Evolutionary conservation across 2,329 filamentous ascomycete species (phyloP), one percentile per base, ranked within the genome.

Genomic region (Botrytis hyacinthi): DNA sequence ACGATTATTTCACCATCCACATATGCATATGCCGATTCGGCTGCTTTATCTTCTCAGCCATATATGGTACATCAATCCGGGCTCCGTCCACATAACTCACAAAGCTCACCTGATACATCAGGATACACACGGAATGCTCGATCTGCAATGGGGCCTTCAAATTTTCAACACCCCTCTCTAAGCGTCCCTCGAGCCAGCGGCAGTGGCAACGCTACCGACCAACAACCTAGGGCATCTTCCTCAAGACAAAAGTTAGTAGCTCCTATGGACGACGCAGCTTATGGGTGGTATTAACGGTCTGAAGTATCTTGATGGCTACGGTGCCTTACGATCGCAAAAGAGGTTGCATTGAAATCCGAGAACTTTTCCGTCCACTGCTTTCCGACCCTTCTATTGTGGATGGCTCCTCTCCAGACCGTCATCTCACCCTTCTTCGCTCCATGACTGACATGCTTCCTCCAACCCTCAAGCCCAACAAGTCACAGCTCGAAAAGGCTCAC

Each of bases 401-500:
- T 22, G 57, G 59, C 42, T 77, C 80, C 5, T 80, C 81, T 70
- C 79, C 82, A 16, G 80, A 81, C 44, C 78, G 76, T 46, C 83
- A 84, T 76, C 78, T 81, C 32, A 73, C 76, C 26, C 73, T 78
- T 61, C 76, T 81, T n/a, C 67, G 74, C 69, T 76, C 77, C 12
- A 76, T 81, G 71, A 79, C 76, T n/a, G 79, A 80, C 14, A 78
- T 77, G 8, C 77, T 84, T 29, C 83, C 83, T 1, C 71, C 63
- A 29, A 67, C 78, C 14, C 76, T 84, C 10, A 82, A 81, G 75
- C 83, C 83, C 7, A 83, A 79, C n/a, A 78, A 80, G 73, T 75
- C 80, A 40, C 83, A 84, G 73, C 80, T 84, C 9, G 79, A 80
- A 37, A 83, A 80, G 4, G 80, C 82, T 26, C 83, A 84, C 73